Base-by-base conservation (phyloP, 352 stramenopile genomes). In the Peronospora tabacina region DNA sequence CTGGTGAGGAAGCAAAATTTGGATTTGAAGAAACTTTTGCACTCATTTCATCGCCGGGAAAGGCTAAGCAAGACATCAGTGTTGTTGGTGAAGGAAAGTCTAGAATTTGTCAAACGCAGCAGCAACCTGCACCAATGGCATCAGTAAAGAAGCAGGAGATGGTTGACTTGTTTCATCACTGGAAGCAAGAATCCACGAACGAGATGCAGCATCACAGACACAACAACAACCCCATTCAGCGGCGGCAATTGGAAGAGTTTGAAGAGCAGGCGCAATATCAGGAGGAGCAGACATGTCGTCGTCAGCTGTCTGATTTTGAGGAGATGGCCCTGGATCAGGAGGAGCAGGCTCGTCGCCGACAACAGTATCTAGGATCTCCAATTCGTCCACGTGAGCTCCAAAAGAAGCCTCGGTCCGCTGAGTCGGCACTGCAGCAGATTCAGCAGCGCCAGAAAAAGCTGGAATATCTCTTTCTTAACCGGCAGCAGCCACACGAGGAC, bases 361-460 rank as follows among this genome's bases (percentile, higher is more conserved):
- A 64, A 24, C 42, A 62, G 19, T 46, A 39, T 44, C 36, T 61
- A 0, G 52, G 63, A 4, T 39, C 52, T 5, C 40, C 55, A 2
- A 22, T 58, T 10, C 22, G 20, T 3, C 49, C 33, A 16, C 49
- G 50, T 7, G 54, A 63, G 30, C 20, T 53, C 7, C 4, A 50
- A 13, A 58, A 52, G n/a, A 28, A 53, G 17, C 17, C 48, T 34
- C 52, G 52, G 39, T 36, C 43, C 2, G 55, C 33, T 36, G 22
- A 22, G 11, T 66, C 56, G 13, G 58, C 42, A 7, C n/a, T 67
- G 10, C 58, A 70, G 37, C 52, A 63, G 55, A 69, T 61, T 39
- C 57, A 72, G 28, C 54, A 66, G 34, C 49, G 58, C 1, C 64
- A 73, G 28, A 63, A 62, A 22, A 48, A 65, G 19, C 17, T 73